phyloP scores from a whole-genome alignment of 2,329 filamentous ascomycete genomes.

The Cladosporium austrohemisphaericum region DNA sequence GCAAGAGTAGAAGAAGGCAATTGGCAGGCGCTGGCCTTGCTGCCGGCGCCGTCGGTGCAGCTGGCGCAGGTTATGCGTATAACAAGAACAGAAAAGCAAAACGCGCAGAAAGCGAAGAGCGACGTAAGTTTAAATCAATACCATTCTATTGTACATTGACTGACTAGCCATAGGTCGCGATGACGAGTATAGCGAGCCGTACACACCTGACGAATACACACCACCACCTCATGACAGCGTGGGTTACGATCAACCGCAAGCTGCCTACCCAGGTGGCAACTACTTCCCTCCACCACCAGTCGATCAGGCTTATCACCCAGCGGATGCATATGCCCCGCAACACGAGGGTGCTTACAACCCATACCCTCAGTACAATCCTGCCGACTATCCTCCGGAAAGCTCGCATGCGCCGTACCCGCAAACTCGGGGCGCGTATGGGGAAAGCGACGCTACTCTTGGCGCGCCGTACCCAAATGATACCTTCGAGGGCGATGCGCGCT shows the following conservation, averaged over 20 bases:
- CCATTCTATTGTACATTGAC: not conserved
- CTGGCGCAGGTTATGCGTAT: conserved; percentile 56
- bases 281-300: conserved; percentile 49
- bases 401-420: conserved; percentile 27
- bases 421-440: conserved; percentile 30
- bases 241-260: conserved; percentile 25
- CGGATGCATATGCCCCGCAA: conserved; percentile 19
- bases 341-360: conserved; percentile 14
- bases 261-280: conserved; percentile 42
- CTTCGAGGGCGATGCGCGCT: conserved; percentile 31
- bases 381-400: conserved; percentile 41
- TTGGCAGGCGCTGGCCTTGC: conserved; percentile 47
- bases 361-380: conserved; percentile 41
- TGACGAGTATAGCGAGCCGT: conserved; percentile 23
- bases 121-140: not conserved
- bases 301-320: conserved; percentile 25
- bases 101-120: conserved; percentile 35
- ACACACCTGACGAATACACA: conserved; percentile 31
- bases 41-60: conserved; percentile 56
- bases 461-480: conserved; percentile 31
- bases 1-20: conserved; percentile 37
- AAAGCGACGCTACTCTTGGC: conserved; percentile 27
- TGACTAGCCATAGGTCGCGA: conserved; percentile 20
- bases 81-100: conserved; percentile 55
- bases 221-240: conserved; percentile 35